A percentile compares a stretch with the other conserved stretches of the same genome.
Conservation (phyloP, 805 yeast species). For the Candida nonsorbophila region DNA sequence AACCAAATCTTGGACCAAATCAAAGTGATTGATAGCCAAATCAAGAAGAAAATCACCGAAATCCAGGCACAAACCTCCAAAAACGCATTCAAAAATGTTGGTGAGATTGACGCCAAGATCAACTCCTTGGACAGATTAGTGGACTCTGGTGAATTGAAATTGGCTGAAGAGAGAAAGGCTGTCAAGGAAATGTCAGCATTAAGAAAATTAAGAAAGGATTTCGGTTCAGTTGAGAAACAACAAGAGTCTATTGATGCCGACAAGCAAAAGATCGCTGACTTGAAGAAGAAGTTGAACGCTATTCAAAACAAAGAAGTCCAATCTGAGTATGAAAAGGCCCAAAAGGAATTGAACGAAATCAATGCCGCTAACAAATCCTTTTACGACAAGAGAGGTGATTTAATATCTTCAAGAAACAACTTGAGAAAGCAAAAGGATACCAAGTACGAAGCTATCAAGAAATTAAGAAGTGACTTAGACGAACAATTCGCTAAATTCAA, state of each 20-base stretch:
- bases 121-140: slow-evolving; percentile 64
- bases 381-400: slow-evolving; percentile 59
- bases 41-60: slow-evolving; percentile 73
- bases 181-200: slow-evolving; percentile 82
- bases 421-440: slow-evolving; percentile 65
- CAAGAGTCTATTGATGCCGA: slow-evolving; percentile 79
- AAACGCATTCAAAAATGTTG: slow-evolving; percentile 59
- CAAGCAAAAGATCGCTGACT: slow-evolving; percentile 65
- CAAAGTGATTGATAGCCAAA: slow-evolving; percentile 58
- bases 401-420: slow-evolving; percentile 62
- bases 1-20: slow-evolving; percentile 63
- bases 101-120: slow-evolving; percentile 66
- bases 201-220: slow-evolving; percentile 76
- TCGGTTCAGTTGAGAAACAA: slow-evolving; percentile 63
- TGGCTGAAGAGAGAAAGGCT: slow-evolving; percentile 84
- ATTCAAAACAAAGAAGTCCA: slow-evolving; percentile 62
- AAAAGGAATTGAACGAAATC: slow-evolving; percentile 65
- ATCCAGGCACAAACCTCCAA: slow-evolving; percentile 68
- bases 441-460: slow-evolving; percentile 60
- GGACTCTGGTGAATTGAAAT: slow-evolving; percentile 71
- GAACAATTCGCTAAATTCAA: slow-evolving; percentile 69
- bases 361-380: slow-evolving; percentile 53
- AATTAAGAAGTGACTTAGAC: slow-evolving; percentile 69
- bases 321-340: slow-evolving; percentile 61
- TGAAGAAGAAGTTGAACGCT: slow-evolving; percentile 61